Evolutionary conservation across 805 yeast species (phyloP).

Genomic region (Jamesozyma spencerorum): DNA sequence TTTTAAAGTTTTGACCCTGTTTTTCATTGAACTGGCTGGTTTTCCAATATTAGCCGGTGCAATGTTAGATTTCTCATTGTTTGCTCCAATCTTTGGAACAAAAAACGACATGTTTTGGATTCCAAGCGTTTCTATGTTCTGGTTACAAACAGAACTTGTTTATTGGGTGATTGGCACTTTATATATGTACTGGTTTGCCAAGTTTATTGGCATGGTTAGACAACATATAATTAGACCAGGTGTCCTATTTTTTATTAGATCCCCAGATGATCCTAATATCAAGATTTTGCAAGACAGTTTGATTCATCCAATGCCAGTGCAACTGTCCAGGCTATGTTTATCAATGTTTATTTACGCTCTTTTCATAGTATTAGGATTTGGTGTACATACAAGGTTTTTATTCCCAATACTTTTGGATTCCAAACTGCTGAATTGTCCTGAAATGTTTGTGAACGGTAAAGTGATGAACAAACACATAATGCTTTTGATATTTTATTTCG

Average conservation of each 20-base stretch:
- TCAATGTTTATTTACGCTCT: conserved; percentile 68
- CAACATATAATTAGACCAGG: conserved; percentile 71
- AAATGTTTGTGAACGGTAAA: conserved; percentile 1
- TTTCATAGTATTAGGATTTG: conserved; percentile 69
- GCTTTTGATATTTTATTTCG: conserved; percentile 33
- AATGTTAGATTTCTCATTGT: conserved; percentile 55
- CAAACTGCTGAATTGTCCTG: conserved; percentile 13
- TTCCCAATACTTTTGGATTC: conserved; percentile 32
- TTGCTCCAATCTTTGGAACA: conserved; percentile 21
- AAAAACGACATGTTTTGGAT: conserved; percentile 15
- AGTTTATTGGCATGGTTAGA: conserved; percentile 78
- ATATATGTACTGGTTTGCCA: conserved; percentile 82
- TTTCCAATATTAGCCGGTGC: conserved; percentile 86
- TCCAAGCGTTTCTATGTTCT: conserved; percentile 14
- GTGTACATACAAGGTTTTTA: conserved; percentile 46
- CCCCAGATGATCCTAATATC: conserved; percentile 89
- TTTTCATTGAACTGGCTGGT: conserved; percentile 68
- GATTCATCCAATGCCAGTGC: conserved; percentile 63
- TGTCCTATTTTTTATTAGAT: conserved; percentile 80
- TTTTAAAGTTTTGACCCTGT: conserved; percentile 63
- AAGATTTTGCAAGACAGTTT: conserved; percentile 81
- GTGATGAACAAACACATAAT: conserved; percentile 7
- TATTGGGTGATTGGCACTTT: conserved; percentile 71
- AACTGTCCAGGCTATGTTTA: conserved; percentile 59
- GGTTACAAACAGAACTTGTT: conserved; percentile 20